Percentiles rank a stretch among this genome's conserved stretches.
These are phyloP conservation scores for Aspergillus jensenii DNA, from an alignment of 2,329 filamentous ascomycete genomes.

Conservation along the genomic window DNA sequence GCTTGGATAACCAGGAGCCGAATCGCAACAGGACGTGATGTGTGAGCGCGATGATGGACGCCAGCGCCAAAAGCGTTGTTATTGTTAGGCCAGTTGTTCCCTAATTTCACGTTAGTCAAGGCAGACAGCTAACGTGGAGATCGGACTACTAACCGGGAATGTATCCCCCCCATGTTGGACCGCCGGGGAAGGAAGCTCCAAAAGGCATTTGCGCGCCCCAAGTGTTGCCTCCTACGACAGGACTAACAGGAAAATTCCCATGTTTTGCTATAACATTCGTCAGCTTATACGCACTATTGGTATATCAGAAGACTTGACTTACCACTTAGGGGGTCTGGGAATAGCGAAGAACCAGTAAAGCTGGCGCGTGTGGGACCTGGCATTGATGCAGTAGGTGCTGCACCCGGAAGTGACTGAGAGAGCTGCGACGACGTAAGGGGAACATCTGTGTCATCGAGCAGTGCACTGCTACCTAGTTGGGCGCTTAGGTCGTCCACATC, in stretches of 20 bases:
- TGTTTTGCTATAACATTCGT: constrained; percentile 29
- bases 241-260: constrained; percentile 32
- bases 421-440: constrained; percentile 55
- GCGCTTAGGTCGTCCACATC: constrained; percentile 72
- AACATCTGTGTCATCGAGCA: constrained; percentile 74
- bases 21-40: constrained; percentile 67
- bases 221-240: constrained; percentile 29
- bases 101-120: constrained; percentile 26
- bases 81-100: constrained; percentile 48
- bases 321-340: constrained; percentile 45
- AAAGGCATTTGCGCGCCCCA: constrained; percentile 41
- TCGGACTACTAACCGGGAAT: constrained; percentile 32
- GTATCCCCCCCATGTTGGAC: constrained; percentile 42
- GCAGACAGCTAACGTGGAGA: neutral
- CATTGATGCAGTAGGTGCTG: constrained; percentile 53
- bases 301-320: constrained; percentile 22
- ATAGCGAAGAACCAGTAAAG: constrained; percentile 42
- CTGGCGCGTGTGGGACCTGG: constrained; percentile 43
- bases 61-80: constrained; percentile 52
- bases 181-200: constrained; percentile 37
- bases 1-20: constrained; percentile 74
- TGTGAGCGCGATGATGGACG: constrained; percentile 49
- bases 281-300: constrained; percentile 4
- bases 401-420: constrained; percentile 48
- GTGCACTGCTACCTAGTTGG: constrained; percentile 85